Evolutionary conservation across 441 rosid species (phyloP), one percentile per base, ranked within the genome.

Genomic region (Populus trichocarpa): DNA sequence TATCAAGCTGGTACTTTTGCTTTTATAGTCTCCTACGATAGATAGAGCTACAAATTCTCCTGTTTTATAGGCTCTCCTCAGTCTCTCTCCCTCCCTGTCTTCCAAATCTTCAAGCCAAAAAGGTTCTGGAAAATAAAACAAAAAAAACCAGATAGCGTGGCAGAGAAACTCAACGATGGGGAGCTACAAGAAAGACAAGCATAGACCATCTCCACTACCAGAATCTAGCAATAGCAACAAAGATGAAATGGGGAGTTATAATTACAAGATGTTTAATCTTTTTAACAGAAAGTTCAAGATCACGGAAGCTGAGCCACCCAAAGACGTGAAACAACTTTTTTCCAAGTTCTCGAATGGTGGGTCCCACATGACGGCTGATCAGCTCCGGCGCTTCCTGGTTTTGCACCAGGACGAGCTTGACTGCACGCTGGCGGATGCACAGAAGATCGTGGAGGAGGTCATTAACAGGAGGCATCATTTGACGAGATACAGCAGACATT

Each of bases 211-310:
- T 12, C 12, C 23, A 22, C 35, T 25, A 23, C 69, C 30, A 4
- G 78, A 79, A 12, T 8, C 68, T 36, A 22, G 33, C 69, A 66
- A 66, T 13, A 66, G 33, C 69, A 66, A 25, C 32, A 69, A 80
- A 26, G 69, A 36, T 8, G 82, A 76, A 28, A 69, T 70, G 20
- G 97, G 93, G 0, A 92, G 92, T 78, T 88, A 90, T 84, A 86
- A 82, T 72, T 93, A 90, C 87, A 83, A 82, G 70, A 92, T 93
- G 57, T 90, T 95, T 83, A 88, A 86, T 84, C 86, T 93, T 81
- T 94, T 93, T 86, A 86, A 85, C 64, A 80, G 97, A 46, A 88
- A 88, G 72, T 94, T 89, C 85, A 82, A 78, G 22, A 87, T 90
- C 69, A 77, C 89, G n/a, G 90, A 76, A 67, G 78, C 91, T 6